Evolutionary conservation across 1,284 basidiomycete species (phyloP).

Genomic region (Pascua guehoae): DNA sequence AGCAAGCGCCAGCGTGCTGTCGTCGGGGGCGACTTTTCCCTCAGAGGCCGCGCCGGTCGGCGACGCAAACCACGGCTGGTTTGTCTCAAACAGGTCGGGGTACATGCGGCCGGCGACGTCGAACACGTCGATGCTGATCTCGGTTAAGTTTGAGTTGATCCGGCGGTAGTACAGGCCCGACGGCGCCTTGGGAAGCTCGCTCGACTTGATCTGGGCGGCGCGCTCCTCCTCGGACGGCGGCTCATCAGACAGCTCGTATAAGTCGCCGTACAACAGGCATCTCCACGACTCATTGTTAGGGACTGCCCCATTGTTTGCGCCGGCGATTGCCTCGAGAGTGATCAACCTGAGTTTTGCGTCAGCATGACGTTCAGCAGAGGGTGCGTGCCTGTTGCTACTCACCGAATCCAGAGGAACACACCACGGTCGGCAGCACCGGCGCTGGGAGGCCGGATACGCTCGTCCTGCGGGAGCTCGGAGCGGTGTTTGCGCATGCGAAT

Average conservation of each 20-base stretch:
- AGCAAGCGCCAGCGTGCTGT: neutral
- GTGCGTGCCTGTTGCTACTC: slow-evolving; percentile 10
- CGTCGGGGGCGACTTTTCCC: neutral
- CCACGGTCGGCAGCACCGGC: slow-evolving; percentile 21
- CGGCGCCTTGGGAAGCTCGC: slow-evolving; percentile 12
- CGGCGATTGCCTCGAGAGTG: slow-evolving; percentile 22
- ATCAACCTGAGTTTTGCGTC: slow-evolving; percentile 20
- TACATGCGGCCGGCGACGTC: slow-evolving; percentile 41
- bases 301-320: neutral
- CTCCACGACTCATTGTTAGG: slow-evolving; percentile 19
- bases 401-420: slow-evolving; percentile 36
- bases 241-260: slow-evolving; percentile 25
- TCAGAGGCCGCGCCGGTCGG: neutral
- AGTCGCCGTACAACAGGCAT: slow-evolving; percentile 37
- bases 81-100: slow-evolving; percentile 32
- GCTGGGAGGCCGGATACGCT: slow-evolving; percentile 14
- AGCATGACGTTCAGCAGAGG: neutral
- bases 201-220: neutral
- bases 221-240: neutral
- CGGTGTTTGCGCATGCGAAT: slow-evolving; percentile 58
- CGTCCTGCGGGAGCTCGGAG: slow-evolving; percentile 22
- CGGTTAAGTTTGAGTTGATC: slow-evolving; percentile 25
- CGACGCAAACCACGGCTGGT: slow-evolving; percentile 9
- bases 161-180: slow-evolving; percentile 28
- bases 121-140: slow-evolving; percentile 37